Percentiles rank a stretch among this genome's conserved stretches.
phyloP scores from a whole-genome alignment of 2,329 filamentous ascomycete genomes.

The Colletotrichum orchidophilum region DNA sequence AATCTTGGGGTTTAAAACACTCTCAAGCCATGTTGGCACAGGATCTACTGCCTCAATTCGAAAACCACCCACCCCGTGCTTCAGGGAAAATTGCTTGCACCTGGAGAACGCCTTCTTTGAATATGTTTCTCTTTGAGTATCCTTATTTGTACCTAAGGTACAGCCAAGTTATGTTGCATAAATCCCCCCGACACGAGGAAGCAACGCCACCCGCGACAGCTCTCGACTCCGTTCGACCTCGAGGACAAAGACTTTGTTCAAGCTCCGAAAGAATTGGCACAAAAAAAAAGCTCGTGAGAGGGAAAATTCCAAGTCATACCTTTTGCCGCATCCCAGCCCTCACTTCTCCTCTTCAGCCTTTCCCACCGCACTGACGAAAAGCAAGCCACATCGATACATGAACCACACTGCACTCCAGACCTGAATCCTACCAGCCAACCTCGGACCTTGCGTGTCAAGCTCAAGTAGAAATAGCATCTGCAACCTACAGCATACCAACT shows the following conservation, averaged over 20 bases:
- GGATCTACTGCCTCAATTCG: too few relatives aligned
- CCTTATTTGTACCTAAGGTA: too few relatives aligned
- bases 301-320: too few relatives aligned
- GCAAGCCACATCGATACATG: neutral
- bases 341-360: neutral
- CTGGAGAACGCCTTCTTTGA: too few relatives aligned
- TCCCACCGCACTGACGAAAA: neutral
- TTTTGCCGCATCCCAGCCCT: neutral
- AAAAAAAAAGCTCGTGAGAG: constrained; percentile 7
- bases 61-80: too few relatives aligned
- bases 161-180: too few relatives aligned
- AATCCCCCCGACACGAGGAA: too few relatives aligned
- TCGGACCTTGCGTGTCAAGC: neutral
- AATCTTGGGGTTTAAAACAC: too few relatives aligned
- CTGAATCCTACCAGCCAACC: neutral
- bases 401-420: neutral
- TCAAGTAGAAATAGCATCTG: neutral
- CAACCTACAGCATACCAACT: neutral
- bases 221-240: neutral
- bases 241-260: neutral
- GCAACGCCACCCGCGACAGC: too few relatives aligned
- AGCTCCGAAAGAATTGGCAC: too few relatives aligned
- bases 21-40: neutral
- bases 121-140: too few relatives aligned
- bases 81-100: too few relatives aligned